These are phyloP conservation scores for Ophiostoma ips DNA, from an alignment of 2,329 filamentous ascomycete species.

Conservation along the genomic window DNA sequence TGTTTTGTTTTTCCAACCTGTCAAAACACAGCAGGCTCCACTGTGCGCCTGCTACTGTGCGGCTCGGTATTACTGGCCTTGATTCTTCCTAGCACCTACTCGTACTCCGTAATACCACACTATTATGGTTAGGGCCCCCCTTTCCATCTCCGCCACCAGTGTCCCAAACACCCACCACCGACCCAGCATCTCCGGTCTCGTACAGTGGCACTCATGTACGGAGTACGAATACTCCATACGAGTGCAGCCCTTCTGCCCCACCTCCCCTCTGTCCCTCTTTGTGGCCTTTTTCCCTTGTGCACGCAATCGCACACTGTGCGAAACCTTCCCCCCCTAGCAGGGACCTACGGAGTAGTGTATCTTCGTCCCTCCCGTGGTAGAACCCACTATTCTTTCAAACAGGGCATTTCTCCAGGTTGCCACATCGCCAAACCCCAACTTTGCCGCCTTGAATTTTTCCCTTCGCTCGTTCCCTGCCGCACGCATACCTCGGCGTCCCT, in stretches of 20 bases:
- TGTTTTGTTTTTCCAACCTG: too few species aligned
- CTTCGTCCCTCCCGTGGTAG: neutral
- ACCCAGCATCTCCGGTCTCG: neutral
- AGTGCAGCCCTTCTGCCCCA: neutral
- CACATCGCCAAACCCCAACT: conserved; percentile 3
- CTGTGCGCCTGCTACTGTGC: too few species aligned
- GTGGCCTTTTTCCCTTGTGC: neutral
- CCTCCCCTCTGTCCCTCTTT: neutral
- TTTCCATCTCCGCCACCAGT: too few species aligned
- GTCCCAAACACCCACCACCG: neutral
- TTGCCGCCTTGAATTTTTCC: conserved; percentile 4
- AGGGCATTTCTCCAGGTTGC: neutral
- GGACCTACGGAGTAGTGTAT: neutral
- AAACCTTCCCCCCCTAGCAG: neutral
- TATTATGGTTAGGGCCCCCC: too few species aligned
- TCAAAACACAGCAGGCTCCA: too few species aligned
- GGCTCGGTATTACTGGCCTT: too few species aligned
- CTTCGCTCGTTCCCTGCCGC: neutral
- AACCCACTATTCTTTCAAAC: neutral
- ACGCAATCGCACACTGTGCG: neutral
- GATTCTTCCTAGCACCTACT: too few species aligned
- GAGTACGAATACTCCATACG: too few species aligned
- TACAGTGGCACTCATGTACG: neutral
- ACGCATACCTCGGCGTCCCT: neutral
- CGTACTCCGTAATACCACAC: too few species aligned